phyloP scores from a whole-genome alignment of 371 early-diverging fungal genomes.

The Lichtheimia ornata region DNA sequence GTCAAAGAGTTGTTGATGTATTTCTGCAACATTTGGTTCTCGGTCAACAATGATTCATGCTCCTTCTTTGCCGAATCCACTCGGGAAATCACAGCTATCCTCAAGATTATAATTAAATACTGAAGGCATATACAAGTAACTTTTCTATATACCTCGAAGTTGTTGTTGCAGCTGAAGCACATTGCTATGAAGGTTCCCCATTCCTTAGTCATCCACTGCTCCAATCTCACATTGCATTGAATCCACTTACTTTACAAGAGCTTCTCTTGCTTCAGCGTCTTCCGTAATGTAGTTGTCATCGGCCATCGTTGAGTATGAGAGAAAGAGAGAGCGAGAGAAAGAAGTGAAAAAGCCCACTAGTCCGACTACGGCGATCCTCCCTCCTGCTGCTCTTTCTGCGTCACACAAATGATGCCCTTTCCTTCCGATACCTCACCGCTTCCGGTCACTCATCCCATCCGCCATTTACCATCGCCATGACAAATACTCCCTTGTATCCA shows the following conservation, averaged over 20 bases:
- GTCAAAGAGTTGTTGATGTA: constrained; percentile 58
- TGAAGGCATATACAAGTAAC: background rate
- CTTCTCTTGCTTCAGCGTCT: constrained; percentile 33
- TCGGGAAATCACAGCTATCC: constrained; percentile 39
- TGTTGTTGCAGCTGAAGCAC: constrained; percentile 45
- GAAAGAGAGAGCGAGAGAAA: background rate
- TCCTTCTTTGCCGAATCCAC: constrained; percentile 49
- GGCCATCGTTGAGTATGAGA: background rate
- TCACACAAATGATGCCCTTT: too few species aligned
- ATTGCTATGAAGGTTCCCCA: constrained; percentile 20
- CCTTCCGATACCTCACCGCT: too few species aligned
- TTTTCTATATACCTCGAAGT: constrained; percentile 28
- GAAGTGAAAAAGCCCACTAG: background rate
- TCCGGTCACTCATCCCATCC: too few species aligned
- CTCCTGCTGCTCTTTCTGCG: too few species aligned
- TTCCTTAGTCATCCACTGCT: background rate
- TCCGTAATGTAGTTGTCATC: constrained; percentile 9
- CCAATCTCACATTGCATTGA: background rate
- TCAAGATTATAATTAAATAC: background rate
- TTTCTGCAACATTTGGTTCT: constrained; percentile 55
- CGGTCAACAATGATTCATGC: constrained; percentile 48
- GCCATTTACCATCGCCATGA: too few species aligned
- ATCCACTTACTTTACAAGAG: constrained; percentile 30
- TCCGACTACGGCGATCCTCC: background rate
- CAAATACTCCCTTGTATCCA: too few species aligned